Percentiles rank a stretch among this genome's conserved stretches.
Conservation (phyloP, 2,329 filamentous ascomycete species). For the Monosporascus sp. region DNA sequence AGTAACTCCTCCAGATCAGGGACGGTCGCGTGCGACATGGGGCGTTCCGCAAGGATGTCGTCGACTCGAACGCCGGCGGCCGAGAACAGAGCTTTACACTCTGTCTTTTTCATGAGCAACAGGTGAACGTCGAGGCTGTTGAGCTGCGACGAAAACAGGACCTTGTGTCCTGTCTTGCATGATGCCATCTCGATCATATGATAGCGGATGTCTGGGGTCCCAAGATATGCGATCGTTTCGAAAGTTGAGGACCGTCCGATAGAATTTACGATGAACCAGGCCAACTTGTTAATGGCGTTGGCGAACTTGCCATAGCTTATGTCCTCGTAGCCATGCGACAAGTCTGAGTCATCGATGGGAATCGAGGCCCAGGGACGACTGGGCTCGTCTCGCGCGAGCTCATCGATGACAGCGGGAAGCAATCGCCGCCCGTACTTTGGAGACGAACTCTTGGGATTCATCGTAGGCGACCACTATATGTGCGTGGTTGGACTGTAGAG, state of each 20-base stretch:
- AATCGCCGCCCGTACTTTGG: conserved; percentile 7
- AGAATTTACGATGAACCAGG: conserved; percentile 12
- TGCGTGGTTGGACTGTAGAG: no score
- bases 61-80: conserved; percentile 9
- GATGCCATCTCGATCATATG: conserved; percentile 19
- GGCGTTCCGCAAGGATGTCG: conserved; percentile 10
- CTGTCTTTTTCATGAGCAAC: conserved; percentile 13
- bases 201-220: conserved; percentile 14
- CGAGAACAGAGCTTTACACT: conserved; percentile 13
- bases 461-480: no score
- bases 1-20: conserved; percentile 12
- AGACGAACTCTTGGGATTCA: background rate
- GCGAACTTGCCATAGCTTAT: conserved; percentile 12
- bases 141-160: conserved; percentile 16
- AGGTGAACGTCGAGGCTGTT: conserved; percentile 14
- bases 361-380: conserved; percentile 13
- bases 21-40: conserved; percentile 10
- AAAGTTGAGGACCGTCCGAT: conserved; percentile 13
- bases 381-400: conserved; percentile 9
- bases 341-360: conserved; percentile 16
- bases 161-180: conserved; percentile 18
- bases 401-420: conserved; percentile 11
- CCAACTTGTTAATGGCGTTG: conserved; percentile 16
- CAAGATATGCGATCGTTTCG: conserved; percentile 15
- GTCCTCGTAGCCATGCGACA: conserved; percentile 17